Percentiles rank a stretch among this genome's conserved stretches.
phyloP scores from a whole-genome alignment of 2,329 filamentous ascomycete species.

The Phaeosphaeria sp. region DNA sequence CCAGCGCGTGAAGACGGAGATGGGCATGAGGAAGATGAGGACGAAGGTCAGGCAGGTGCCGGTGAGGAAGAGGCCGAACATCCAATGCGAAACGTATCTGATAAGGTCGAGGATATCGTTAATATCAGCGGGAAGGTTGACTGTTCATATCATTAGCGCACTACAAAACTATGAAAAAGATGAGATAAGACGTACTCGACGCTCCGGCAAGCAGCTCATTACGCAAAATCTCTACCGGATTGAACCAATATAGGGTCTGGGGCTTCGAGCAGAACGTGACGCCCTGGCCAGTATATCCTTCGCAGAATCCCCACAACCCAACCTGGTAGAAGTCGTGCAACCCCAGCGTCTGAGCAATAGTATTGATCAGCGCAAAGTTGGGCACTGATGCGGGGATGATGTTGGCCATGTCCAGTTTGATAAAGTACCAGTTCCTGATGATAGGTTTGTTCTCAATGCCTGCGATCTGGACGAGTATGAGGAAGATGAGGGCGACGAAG shows the following conservation, averaged over 20 bases:
- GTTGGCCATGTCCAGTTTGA: conserved; percentile 81
- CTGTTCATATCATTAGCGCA: conserved; percentile 41
- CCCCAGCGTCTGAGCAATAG: conserved; percentile 82
- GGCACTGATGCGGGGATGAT: conserved; percentile 78
- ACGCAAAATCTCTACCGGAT: conserved; percentile 82
- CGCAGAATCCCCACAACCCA: conserved; percentile 90
- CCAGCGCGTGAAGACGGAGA: conserved; percentile 61
- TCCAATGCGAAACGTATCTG: conserved; percentile 76
- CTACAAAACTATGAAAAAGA: too few species aligned
- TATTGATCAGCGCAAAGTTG: conserved; percentile 80
- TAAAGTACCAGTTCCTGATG: conserved; percentile 78
- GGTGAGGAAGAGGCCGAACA: conserved; percentile 87
- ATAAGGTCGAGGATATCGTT: conserved; percentile 77
- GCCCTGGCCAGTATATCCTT: conserved; percentile 78
- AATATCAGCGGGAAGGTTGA: conserved; percentile 79
- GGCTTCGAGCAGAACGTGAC: conserved; percentile 79
- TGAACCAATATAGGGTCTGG: conserved; percentile 82
- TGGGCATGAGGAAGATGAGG: conserved; percentile 70
- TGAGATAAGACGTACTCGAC: conserved; percentile 62
- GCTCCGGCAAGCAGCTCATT: conserved; percentile 82
- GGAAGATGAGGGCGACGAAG: conserved; percentile 76
- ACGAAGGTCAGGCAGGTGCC: conserved; percentile 74
- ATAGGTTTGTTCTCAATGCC: conserved; percentile 70
- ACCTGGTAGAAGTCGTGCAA: conserved; percentile 95
- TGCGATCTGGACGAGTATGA: conserved; percentile 81